These are phyloP conservation scores for Thalassiosira ordinaria DNA, from an alignment of 352 stramenopile species.

Conservation along the genomic window DNA sequence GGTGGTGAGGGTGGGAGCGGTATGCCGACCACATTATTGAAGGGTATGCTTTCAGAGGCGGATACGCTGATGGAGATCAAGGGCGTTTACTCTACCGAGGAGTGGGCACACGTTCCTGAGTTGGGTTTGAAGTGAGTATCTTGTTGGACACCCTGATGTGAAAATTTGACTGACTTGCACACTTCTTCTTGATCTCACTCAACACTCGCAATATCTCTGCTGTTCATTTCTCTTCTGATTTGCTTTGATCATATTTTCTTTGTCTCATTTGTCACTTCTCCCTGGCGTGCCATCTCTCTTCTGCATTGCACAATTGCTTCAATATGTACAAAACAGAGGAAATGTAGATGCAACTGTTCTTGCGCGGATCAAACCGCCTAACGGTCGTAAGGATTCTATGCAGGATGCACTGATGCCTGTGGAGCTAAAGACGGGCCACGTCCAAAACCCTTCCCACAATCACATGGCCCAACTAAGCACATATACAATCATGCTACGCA, in stretches of 20 bases:
- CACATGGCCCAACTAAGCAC: slow-evolving; percentile 82
- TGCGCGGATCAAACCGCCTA: slow-evolving; percentile 39
- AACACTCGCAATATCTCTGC: not conserved
- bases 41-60: slow-evolving; percentile 41
- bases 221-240: not conserved
- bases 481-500: slow-evolving; percentile 82
- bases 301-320: too few relatives aligned
- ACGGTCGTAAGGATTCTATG: too few relatives aligned
- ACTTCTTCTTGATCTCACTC: not conserved
- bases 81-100: slow-evolving; percentile 73
- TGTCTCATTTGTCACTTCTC: too few relatives aligned
- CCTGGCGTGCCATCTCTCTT: too few relatives aligned
- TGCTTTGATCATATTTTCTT: not conserved
- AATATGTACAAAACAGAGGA: slow-evolving; percentile 7
- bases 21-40: slow-evolving; percentile 26
- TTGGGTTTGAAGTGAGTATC: slow-evolving; percentile 51
- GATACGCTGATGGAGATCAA: slow-evolving; percentile 45
- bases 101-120: slow-evolving; percentile 67
- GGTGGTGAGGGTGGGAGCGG: not conserved
- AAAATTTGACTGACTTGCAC: too few relatives aligned
- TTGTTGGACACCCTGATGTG: too few relatives aligned
- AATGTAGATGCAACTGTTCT: slow-evolving; percentile 63
- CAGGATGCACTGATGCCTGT: slow-evolving; percentile 66
- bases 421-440: slow-evolving; percentile 85
- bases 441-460: slow-evolving; percentile 64